Evolutionary conservation across 306 rosid species (phyloP).

Genomic region (Sicyos baderoa): DNA sequence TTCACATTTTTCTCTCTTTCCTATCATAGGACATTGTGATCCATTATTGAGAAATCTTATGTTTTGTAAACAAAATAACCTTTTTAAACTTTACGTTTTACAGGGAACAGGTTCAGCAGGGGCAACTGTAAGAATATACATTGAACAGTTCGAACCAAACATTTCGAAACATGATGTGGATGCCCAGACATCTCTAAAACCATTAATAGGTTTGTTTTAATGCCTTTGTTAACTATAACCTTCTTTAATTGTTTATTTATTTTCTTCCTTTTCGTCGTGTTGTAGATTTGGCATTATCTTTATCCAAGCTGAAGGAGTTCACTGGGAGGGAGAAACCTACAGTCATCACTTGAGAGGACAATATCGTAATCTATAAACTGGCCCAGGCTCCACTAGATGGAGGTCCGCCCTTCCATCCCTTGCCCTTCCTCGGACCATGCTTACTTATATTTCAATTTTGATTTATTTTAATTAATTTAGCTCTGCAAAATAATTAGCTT

Average conservation of each 20-base stretch:
- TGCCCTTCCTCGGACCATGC: conserved; percentile 3
- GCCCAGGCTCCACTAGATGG: conserved; percentile 20
- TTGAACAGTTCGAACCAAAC: conserved; percentile 82
- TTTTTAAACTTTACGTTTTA: conserved; percentile 3
- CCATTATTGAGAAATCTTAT: not conserved
- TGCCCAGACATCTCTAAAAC: conserved; percentile 82
- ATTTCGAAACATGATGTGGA: conserved; percentile 66
- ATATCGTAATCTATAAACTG: conserved; percentile 18
- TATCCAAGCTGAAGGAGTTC: conserved; percentile 80
- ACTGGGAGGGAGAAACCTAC: conserved; percentile 94
- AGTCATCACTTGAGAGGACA: conserved; percentile 63
- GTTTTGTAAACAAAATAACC: not conserved
- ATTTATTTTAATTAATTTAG: not conserved
- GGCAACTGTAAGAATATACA: conserved; percentile 83
- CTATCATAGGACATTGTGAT: conserved; percentile 10
- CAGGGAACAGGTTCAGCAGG: conserved; percentile 99
- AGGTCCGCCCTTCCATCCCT: conserved; percentile 17
- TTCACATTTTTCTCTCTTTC: conserved; percentile 14
- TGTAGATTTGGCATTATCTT: conserved; percentile 75
- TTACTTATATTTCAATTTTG: conserved; percentile 13
- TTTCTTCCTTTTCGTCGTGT: conserved; percentile 17
- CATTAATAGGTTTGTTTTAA: conserved; percentile 60
- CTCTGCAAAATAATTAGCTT: conserved; percentile 1
- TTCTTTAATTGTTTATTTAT: conserved; percentile 3
- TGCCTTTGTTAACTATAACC: not conserved